Base-by-base conservation (phyloP, 73 alveolate species). In the Tetrahymena malaccensis region DNA sequence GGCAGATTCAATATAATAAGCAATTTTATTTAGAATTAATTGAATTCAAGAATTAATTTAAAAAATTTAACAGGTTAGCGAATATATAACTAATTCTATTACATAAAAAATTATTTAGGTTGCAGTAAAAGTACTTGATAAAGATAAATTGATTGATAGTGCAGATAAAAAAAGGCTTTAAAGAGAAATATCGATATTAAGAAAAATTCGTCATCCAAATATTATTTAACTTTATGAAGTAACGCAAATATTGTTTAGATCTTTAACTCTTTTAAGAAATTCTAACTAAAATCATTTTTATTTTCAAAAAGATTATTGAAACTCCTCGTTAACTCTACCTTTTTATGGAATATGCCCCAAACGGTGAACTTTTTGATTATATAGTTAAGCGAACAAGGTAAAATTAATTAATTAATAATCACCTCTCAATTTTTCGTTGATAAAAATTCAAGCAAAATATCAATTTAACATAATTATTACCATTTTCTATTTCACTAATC, bases 171-270 rank as follows among this genome's bases (percentile, higher is more conserved):
- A 97, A 57, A 85, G 99, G 58, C 96, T 98, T 31, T 96, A 97
- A 17, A 95, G 99, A 85, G 99, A 98, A 98, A 98, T 98, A 34
- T 98, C 98, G 40, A 98, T 98, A n/a, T 97, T 98, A 55, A 98
- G 98, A 55, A 98, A 97, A 85, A 97, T 98, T 70, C 96, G 99
- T 21, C 99, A 98, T 97, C 98, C 99, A 10, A 97, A 98, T 56
- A 98, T 98, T 38, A 98, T 98, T 44, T 98, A 98, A 97, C 94
- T 98, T 89, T 98, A 98, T 96, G 99, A 98, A 96, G 98, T 97
- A 97, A 50, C 0, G 1, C 44, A 8, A n/a, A 40, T 15, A 50
- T 11, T 13, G 16, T 50, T 35, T 35, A 35, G 6, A 35, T 4
- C 2, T 35, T 35, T 50, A 50, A 15, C 10, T 50, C 27, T 19